Conservation (phyloP, 129 eudicot genomes). For the Saussurea involucrata region DNA sequence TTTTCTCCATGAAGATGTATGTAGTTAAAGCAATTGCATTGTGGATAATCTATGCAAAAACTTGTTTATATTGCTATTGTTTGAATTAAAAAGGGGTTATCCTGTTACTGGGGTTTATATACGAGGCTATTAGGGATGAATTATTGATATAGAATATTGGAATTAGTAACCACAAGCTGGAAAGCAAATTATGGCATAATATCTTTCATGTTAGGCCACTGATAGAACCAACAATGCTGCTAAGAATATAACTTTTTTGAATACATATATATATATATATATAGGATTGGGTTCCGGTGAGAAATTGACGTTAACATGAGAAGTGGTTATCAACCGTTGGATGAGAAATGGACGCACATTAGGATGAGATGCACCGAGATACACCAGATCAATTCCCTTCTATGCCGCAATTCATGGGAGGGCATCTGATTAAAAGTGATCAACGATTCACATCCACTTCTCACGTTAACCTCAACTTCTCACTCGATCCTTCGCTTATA, state of each 20-base stretch:
- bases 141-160: neutral
- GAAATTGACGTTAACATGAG: too few species aligned
- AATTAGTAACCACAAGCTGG: neutral
- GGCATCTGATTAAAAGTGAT: too few species aligned
- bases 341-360: too few species aligned
- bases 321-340: too few species aligned
- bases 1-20: neutral
- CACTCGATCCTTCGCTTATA: too few species aligned
- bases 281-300: too few species aligned
- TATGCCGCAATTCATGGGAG: too few species aligned
- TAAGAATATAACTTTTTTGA: neutral
- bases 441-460: too few species aligned
- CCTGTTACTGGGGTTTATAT: neutral
- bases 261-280: too few species aligned
- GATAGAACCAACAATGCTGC: neutral
- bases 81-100: neutral
- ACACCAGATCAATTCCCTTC: too few species aligned
- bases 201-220: neutral
- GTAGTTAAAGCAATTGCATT: neutral
- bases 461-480: too few species aligned
- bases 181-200: neutral
- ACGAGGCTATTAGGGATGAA: neutral
- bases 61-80: neutral
- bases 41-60: neutral
- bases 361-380: too few species aligned